Percentiles rank a stretch among this genome's conserved stretches.
These are phyloP conservation scores for Gastrolobium villosum DNA, from an alignment of 306 rosid species.

Conservation along the genomic window DNA sequence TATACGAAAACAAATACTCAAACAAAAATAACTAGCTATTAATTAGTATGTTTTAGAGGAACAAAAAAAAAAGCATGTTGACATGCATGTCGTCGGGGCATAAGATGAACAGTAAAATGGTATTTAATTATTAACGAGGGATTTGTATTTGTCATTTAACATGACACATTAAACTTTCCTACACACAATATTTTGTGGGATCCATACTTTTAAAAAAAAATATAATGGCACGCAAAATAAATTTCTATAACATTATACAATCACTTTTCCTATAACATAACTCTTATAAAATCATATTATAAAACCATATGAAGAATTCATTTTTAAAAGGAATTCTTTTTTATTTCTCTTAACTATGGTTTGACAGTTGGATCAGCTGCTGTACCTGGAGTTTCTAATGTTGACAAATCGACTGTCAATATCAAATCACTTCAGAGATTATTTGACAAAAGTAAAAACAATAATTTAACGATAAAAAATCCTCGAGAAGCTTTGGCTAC, in stretches of 20 bases:
- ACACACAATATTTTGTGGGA: too few species aligned
- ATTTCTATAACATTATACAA: too few species aligned
- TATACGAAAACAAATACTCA: too few species aligned
- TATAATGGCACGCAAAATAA: too few species aligned
- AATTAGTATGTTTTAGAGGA: neutral
- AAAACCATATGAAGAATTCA: neutral
- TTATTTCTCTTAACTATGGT: constrained; percentile 10
- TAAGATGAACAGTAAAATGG: neutral
- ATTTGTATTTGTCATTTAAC: too few species aligned
- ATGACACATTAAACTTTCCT: too few species aligned
- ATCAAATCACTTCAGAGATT: constrained; percentile 59
- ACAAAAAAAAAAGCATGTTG: neutral
- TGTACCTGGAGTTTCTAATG: constrained; percentile 52
- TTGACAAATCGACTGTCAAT: constrained; percentile 59
- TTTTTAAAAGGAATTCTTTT: neutral
- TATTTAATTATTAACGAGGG: too few species aligned
- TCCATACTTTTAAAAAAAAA: too few species aligned
- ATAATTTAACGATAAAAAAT: constrained; percentile 33
- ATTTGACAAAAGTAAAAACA: constrained; percentile 48
- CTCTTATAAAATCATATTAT: too few species aligned
- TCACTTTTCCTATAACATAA: too few species aligned
- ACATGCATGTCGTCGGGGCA: constrained; percentile 18
- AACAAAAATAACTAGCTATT: too few species aligned
- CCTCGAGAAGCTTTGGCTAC: constrained; percentile 39
- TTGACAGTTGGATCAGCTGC: constrained; percentile 49